Base-by-base conservation (phyloP, 495 filamentous ascomycete species). In the Penicillium alfredii region DNA sequence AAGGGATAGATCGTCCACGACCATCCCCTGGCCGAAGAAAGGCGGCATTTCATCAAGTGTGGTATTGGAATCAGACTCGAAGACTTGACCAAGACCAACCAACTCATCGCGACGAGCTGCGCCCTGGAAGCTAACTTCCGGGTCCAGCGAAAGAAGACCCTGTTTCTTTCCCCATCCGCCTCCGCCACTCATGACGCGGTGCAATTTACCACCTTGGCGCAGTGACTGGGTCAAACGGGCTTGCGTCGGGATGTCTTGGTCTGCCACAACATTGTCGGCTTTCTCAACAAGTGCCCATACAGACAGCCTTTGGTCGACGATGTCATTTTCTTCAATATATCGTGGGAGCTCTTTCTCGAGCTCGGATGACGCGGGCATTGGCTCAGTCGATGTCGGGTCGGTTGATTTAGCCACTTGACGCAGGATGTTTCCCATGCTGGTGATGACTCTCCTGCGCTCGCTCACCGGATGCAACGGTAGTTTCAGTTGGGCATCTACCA, bases 101-200 rank as follows among this genome's bases (percentile, higher is more conserved):
- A 57, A 40, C 3, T 39, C 38, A n/a, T 45, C 21, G 8, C 16
- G 30, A 11, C 35, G 28, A 29, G 30, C 10, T 26, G 39, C 36
- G 16, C 47, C 51, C 10, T 40, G 28, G 30, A 68, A 69, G 12
- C 49, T 63, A 10, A 65, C 69, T 45, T 86, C 75, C 12, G 86
- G 86, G 51, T 93, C 87, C 0, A 95, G 66, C 6, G 86, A 88
- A 4, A 94, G 64, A 8, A 95, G 69, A 4, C 88, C 88, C 37
- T 80, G 77, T 56, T 93, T 95, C 43, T 76, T 66, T 4, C 88
- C 88, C 88, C 88, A 95, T 29, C 88, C 88, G 33, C 88, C 88
- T 42, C 88, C 88, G 13, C 88, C 88, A 55, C 86, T 92, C 37
- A 92, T 77, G 25, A 86, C 77, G 50, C 71, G 81, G 44, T 80